Evolutionary conservation across 345 rosid species (phyloP).

Genomic region (Rhizophora mangle): DNA sequence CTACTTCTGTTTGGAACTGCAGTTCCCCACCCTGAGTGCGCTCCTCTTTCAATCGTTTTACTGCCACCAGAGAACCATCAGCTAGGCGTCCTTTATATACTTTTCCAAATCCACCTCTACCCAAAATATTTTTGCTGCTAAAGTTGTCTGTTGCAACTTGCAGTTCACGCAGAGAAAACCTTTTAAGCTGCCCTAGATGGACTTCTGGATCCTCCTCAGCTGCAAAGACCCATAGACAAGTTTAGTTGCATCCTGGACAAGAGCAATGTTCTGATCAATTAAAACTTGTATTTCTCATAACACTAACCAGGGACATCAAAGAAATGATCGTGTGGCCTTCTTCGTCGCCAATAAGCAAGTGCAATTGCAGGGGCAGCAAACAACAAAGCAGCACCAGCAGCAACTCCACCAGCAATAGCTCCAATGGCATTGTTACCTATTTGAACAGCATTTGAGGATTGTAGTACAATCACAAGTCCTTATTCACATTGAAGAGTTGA

Average conservation of each 20-base stretch:
- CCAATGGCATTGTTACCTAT: slow-evolving; percentile 67
- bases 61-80: slow-evolving; percentile 72
- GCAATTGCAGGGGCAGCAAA: slow-evolving; percentile 91
- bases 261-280: slow-evolving; percentile 5
- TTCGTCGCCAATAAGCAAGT: slow-evolving; percentile 68
- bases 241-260: slow-evolving; percentile 4
- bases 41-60: slow-evolving; percentile 85
- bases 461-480: neutral
- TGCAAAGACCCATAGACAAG: slow-evolving; percentile 32
- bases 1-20: slow-evolving; percentile 95
- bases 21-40: slow-evolving; percentile 79
- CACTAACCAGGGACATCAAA: slow-evolving; percentile 92
- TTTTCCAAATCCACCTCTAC: slow-evolving; percentile 90
- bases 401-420: slow-evolving; percentile 95
- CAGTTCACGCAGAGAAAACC: slow-evolving; percentile 81
- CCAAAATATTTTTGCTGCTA: slow-evolving; percentile 63
- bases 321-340: slow-evolving; percentile 83
- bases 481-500: neutral
- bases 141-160: slow-evolving; percentile 82
- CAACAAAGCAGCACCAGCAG: slow-evolving; percentile 92
- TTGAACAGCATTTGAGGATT: slow-evolving; percentile 17
- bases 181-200: slow-evolving; percentile 84
- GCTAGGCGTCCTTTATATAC: slow-evolving; percentile 88
- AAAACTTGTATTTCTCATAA: neutral
- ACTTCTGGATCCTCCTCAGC: slow-evolving; percentile 98